Evolutionary conservation across 2,329 filamentous ascomycete species (phyloP).

Genomic region (Penicillium decumbens): DNA sequence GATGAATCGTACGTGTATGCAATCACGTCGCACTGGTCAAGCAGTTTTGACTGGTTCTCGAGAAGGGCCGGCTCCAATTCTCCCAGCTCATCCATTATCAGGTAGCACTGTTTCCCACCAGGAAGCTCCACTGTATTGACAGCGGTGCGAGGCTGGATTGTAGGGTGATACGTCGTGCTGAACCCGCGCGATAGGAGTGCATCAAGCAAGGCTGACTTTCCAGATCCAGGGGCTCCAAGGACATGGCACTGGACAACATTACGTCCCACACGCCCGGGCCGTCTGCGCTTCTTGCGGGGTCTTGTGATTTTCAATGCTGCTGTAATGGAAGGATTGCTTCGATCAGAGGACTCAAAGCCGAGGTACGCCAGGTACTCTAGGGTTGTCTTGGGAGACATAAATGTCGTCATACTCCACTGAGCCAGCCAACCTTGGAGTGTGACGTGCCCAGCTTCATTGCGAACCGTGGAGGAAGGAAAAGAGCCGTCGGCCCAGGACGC

Average conservation of each 20-base stretch:
- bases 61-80: constrained; percentile 92
- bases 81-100: constrained; percentile 91
- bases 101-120: constrained; percentile 92
- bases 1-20: constrained; percentile 97
- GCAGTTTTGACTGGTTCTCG: constrained; percentile 75
- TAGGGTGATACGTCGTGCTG: constrained; percentile 77
- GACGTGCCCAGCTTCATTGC: constrained; percentile 91
- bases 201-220: constrained; percentile 86
- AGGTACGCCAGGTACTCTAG: constrained; percentile 94
- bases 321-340: constrained; percentile 68
- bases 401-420: constrained; percentile 99
- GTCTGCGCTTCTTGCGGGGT: constrained; percentile 75
- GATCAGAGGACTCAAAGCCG: constrained; percentile 77
- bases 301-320: constrained; percentile 90
- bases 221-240: constrained; percentile 75
- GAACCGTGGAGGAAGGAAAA: constrained; percentile 89
- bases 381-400: constrained; percentile 89
- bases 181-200: constrained; percentile 89
- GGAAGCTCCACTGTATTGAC: constrained; percentile 96
- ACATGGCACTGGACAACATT: constrained; percentile 95
- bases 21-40: constrained; percentile 88
- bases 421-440: constrained; percentile 97
- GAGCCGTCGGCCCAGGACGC: constrained; percentile 79
- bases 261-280: constrained; percentile 79
- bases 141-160: constrained; percentile 86